A percentile compares a stretch with the other conserved stretches of the same genome.
Evolutionary conservation across 257 asterid species (phyloP).

Genomic region (Striga asiatica): DNA sequence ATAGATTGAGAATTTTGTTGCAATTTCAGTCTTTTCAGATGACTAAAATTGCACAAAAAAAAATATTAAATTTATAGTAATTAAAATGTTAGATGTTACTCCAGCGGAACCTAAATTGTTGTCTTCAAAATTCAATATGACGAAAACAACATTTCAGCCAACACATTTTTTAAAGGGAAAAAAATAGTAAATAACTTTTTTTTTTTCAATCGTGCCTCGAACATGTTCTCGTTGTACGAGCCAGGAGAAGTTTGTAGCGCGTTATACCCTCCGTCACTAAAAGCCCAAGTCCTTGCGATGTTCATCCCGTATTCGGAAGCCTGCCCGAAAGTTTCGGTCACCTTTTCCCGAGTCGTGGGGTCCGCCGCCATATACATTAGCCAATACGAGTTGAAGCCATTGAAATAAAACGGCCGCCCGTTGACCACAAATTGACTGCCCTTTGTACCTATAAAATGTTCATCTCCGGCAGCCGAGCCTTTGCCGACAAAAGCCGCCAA

Average conservation of each 20-base stretch:
- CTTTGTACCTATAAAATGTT: constrained; percentile 20
- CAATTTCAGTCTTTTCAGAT: too few species aligned
- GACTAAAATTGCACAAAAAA: too few species aligned
- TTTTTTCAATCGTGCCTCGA: constrained; percentile 23
- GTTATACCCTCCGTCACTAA: constrained; percentile 44
- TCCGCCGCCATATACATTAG: constrained; percentile 41
- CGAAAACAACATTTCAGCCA: too few species aligned
- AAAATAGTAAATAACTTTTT: not conserved
- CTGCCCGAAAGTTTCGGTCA: constrained; percentile 24
- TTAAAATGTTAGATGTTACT: too few species aligned
- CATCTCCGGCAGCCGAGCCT: constrained; percentile 5
- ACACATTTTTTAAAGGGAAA: too few species aligned
- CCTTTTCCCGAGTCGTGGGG: constrained; percentile 30
- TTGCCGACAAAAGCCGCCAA: constrained; percentile 10
- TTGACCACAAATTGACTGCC: constrained; percentile 31
- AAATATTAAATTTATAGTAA: too few species aligned
- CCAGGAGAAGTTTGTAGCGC: constrained; percentile 39
- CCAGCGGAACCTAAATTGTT: too few species aligned
- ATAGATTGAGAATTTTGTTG: too few species aligned
- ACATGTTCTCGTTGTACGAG: constrained; percentile 34
- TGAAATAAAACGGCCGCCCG: constrained; percentile 34
- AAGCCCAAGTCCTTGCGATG: constrained; percentile 55
- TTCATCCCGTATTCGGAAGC: constrained; percentile 43
- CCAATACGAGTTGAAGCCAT: constrained; percentile 61
- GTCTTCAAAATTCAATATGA: too few species aligned